phyloP scores from a whole-genome alignment of 2,329 filamentous ascomycete genomes.

The Trichocomaceae sp. region DNA sequence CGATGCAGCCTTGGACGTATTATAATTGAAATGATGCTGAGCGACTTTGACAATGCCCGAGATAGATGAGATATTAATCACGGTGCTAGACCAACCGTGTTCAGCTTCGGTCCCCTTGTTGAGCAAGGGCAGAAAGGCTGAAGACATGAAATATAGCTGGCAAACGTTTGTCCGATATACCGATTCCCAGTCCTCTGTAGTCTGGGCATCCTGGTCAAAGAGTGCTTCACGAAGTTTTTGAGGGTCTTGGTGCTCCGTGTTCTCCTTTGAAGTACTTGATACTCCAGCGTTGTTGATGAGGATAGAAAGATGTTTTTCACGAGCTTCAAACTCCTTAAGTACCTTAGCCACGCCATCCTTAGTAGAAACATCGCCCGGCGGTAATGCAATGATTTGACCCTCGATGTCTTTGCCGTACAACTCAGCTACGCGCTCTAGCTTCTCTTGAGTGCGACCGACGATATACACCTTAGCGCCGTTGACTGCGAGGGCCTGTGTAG shows the following conservation, averaged over 20 bases:
- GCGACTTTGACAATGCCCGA: constrained; percentile 65
- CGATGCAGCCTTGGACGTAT: constrained; percentile 69
- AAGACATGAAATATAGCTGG: constrained; percentile 66
- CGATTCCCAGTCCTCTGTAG: constrained; percentile 61
- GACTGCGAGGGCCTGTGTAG: constrained; percentile 51
- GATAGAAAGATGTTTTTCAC: constrained; percentile 62
- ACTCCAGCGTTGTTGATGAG: constrained; percentile 67
- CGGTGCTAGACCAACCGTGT: constrained; percentile 50
- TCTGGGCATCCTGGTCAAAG: constrained; percentile 57
- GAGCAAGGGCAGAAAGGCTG: constrained; percentile 64
- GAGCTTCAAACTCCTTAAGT: constrained; percentile 51
- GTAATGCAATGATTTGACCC: constrained; percentile 52
- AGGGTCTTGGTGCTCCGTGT: constrained; percentile 49
- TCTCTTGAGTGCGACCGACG: constrained; percentile 44
- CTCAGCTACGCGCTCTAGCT: constrained; percentile 29
- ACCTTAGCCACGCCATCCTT: constrained; percentile 56
- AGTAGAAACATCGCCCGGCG: constrained; percentile 56
- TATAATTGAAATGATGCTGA: constrained; percentile 71
- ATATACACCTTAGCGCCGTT: constrained; percentile 60
- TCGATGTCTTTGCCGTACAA: constrained; percentile 43
- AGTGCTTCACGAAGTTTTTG: constrained; percentile 50
- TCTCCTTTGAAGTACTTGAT: constrained; percentile 45
- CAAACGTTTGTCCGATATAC: constrained; percentile 70
- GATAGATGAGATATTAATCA: constrained; percentile 70
- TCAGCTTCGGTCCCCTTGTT: constrained; percentile 58